Percentiles rank a stretch among this genome's conserved stretches.
These are phyloP conservation scores for Phytopythium litorale DNA, from an alignment of 352 stramenopile species.

Conservation along the genomic window DNA sequence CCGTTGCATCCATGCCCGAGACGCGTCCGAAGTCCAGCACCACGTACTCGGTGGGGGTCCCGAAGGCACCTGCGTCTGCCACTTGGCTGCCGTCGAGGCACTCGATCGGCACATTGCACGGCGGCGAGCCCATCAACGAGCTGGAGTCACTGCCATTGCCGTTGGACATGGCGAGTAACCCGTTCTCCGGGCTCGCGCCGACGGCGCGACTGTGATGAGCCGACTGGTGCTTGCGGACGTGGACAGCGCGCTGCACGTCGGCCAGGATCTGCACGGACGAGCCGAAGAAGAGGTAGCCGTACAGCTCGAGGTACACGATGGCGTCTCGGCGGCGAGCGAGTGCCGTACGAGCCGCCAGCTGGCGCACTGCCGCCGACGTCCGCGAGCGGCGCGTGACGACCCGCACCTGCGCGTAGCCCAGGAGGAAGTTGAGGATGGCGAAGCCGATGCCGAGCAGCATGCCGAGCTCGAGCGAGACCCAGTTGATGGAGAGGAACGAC, in stretches of 20 bases:
- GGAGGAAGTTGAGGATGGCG: slow-evolving; percentile 82
- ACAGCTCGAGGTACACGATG: slow-evolving; percentile 78
- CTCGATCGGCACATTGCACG: slow-evolving; percentile 49
- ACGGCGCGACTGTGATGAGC: slow-evolving; percentile 13
- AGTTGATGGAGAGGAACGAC: slow-evolving; percentile 94
- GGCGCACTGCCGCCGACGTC: slow-evolving; percentile 59
- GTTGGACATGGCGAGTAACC: background rate
- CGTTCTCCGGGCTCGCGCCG: background rate
- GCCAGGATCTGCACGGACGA: slow-evolving; percentile 80
- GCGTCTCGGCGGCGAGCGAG: slow-evolving; percentile 62
- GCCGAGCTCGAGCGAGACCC: slow-evolving; percentile 93
- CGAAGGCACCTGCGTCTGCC: background rate
- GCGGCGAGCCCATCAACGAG: background rate
- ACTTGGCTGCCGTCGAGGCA: slow-evolving; percentile 63
- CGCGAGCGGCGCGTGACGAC: slow-evolving; percentile 62
- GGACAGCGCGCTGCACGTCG: slow-evolving; percentile 74
- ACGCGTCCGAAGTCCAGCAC: slow-evolving; percentile 88
- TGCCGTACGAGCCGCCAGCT: slow-evolving; percentile 55
- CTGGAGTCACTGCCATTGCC: slow-evolving; percentile 45
- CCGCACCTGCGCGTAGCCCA: slow-evolving; percentile 73
- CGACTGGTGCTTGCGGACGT: slow-evolving; percentile 42
- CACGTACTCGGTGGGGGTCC: slow-evolving; percentile 64
- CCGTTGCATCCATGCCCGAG: slow-evolving; percentile 87
- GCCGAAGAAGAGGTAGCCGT: slow-evolving; percentile 86
- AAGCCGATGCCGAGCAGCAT: slow-evolving; percentile 92